Conservation (phyloP, 2,329 filamentous ascomycete species). For the Onygenales sp. region DNA sequence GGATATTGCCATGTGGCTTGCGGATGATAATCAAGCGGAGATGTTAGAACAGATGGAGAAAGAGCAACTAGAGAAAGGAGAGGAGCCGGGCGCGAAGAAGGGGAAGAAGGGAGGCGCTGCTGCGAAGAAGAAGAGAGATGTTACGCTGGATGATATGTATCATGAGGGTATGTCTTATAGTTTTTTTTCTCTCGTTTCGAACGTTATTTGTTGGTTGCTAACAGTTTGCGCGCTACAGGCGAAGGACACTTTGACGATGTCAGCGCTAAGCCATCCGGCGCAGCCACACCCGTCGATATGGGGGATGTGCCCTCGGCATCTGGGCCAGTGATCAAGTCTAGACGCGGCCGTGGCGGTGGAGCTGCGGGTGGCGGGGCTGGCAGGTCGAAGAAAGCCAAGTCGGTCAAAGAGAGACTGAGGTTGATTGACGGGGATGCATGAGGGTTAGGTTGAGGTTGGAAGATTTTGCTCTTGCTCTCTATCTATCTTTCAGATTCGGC, state of each 20-base stretch:
- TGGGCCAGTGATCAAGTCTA: conserved; percentile 45
- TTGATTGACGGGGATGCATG: conserved; percentile 11
- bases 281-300: conserved; percentile 66
- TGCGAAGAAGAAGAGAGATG: conserved; percentile 51
- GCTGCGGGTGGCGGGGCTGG: conserved; percentile 46
- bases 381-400: conserved; percentile 52
- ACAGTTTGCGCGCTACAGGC: conserved; percentile 45
- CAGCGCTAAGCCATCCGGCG: conserved; percentile 71
- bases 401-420: conserved; percentile 40
- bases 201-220: conserved; percentile 8
- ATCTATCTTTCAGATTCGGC: background rate
- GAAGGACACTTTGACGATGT: conserved; percentile 93
- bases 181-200: conserved; percentile 4
- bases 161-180: conserved; percentile 73
- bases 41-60: conserved; percentile 88
- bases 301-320: conserved; percentile 36
- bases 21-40: conserved; percentile 91
- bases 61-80: conserved; percentile 62
- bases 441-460: background rate
- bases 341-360: conserved; percentile 40
- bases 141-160: conserved; percentile 89
- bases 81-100: conserved; percentile 39
- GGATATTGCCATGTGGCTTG: conserved; percentile 98
- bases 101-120: conserved; percentile 34
- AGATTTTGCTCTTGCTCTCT: background rate